Conservation (phyloP, 768 basidiomycete species). For the Trametes cingulata region DNA sequence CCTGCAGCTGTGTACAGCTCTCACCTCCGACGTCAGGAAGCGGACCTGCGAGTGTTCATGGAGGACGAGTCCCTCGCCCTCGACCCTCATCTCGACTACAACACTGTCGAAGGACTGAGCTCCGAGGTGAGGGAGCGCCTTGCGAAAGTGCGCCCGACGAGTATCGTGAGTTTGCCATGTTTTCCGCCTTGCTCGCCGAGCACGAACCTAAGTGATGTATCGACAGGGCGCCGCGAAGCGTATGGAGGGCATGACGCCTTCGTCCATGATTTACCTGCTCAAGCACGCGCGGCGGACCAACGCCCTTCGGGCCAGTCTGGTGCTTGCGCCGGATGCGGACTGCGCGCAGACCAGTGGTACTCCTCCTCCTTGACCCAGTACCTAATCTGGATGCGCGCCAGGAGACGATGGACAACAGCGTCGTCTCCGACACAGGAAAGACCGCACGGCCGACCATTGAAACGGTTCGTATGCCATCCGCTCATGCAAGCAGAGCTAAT, state of each 20-base stretch:
- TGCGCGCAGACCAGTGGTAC: no score
- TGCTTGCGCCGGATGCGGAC: not conserved
- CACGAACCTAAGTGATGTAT: not conserved
- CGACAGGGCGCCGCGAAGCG: slow-evolving; percentile 84
- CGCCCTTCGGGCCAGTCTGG: not conserved
- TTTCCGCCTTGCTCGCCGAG: no score
- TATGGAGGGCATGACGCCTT: slow-evolving; percentile 93
- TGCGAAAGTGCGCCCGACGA: slow-evolving; percentile 59
- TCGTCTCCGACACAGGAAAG: no score
- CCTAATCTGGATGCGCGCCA: no score
- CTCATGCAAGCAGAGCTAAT: no score
- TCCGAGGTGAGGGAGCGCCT: slow-evolving; percentile 74
- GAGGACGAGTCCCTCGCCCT: slow-evolving; percentile 74
- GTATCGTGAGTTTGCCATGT: slow-evolving; percentile 49
- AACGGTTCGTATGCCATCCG: no score
- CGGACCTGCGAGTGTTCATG: slow-evolving; percentile 72
- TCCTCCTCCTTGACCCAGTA: no score
- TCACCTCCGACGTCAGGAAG: slow-evolving; percentile 69
- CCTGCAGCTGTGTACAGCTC: slow-evolving; percentile 57
- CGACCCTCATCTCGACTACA: slow-evolving; percentile 72
- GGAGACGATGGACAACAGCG: no score
- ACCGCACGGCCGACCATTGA: no score
- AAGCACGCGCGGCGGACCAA: slow-evolving; percentile 54
- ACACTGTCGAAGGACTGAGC: slow-evolving; percentile 64
- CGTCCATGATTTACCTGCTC: slow-evolving; percentile 66